Percentiles rank a stretch among this genome's conserved stretches.
These are phyloP conservation scores for Cordia subcordata DNA, from an alignment of 257 asterid species.

Conservation along the genomic window DNA sequence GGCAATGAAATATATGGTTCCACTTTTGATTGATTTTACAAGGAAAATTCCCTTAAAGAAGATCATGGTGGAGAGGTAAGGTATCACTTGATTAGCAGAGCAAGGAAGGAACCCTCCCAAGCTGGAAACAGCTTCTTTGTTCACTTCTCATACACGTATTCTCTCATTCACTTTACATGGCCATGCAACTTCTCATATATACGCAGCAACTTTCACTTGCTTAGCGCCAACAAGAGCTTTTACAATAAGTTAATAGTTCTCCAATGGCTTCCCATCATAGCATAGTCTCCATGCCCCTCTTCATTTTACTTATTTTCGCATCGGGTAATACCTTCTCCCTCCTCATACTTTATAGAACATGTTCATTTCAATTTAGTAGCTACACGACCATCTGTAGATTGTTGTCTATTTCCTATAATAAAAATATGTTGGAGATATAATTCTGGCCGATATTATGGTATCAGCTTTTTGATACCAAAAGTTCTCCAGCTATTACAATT, in stretches of 20 bases:
- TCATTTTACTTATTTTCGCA: slow-evolving; percentile 27
- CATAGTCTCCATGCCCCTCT: slow-evolving; percentile 6
- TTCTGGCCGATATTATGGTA: too few relatives aligned
- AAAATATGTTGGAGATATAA: too few relatives aligned
- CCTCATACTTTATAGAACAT: too few relatives aligned
- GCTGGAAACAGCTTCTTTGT: slow-evolving; percentile 16
- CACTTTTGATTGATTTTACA: neutral
- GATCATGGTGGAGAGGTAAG: slow-evolving; percentile 37
- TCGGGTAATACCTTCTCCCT: slow-evolving; percentile 29
- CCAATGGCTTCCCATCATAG: slow-evolving; percentile 32
- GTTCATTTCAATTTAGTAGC: too few relatives aligned
- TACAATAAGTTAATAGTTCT: neutral
- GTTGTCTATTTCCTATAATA: too few relatives aligned
- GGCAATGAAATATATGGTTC: too few relatives aligned
- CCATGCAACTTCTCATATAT: neutral
- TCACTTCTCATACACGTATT: slow-evolving; percentile 45
- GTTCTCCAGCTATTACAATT: too few relatives aligned
- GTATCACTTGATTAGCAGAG: slow-evolving; percentile 44
- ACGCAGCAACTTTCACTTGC: neutral
- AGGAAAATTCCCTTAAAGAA: slow-evolving; percentile 10
- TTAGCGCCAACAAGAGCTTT: neutral
- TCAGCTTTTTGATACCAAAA: too few relatives aligned
- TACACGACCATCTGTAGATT: too few relatives aligned
- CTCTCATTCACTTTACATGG: slow-evolving; percentile 20
- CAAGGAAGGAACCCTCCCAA: slow-evolving; percentile 51